phyloP scores from a whole-genome alignment of 352 stramenopile species.

The Pythium coloratum region DNA sequence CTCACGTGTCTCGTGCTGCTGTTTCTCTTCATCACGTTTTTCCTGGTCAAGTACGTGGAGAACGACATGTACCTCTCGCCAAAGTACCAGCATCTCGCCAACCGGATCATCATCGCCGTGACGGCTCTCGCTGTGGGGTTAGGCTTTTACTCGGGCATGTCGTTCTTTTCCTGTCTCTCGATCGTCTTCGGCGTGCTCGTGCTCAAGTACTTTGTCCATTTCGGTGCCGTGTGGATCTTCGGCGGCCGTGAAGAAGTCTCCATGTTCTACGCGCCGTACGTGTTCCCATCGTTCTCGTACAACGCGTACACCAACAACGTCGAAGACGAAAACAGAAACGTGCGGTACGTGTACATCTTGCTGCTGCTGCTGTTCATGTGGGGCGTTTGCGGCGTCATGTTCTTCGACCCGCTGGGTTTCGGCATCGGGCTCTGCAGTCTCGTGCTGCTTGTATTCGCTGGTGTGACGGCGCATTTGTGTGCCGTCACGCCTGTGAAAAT shows the following conservation, averaged over 20 bases:
- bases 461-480: conserved; percentile 76
- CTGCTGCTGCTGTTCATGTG: conserved; percentile 80
- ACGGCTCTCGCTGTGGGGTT: conserved; percentile 44
- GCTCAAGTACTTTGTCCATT: conserved; percentile 70
- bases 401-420: conserved; percentile 88
- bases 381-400: conserved; percentile 87
- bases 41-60: conserved; percentile 81
- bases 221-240: conserved; percentile 62
- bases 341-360: conserved; percentile 64
- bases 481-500: conserved; percentile 87
- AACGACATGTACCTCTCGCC: conserved; percentile 83
- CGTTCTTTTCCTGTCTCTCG: conserved; percentile 85
- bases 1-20: conserved; percentile 61
- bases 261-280: conserved; percentile 84
- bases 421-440: conserved; percentile 88
- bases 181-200: conserved; percentile 84
- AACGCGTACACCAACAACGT: conserved; percentile 91
- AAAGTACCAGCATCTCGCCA: conserved; percentile 53
- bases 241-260: conserved; percentile 51
- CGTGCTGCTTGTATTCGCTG: conserved; percentile 73
- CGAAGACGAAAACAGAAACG: conserved; percentile 78
- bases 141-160: conserved; percentile 48
- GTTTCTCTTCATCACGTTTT: conserved; percentile 75
- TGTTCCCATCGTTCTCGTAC: conserved; percentile 92
- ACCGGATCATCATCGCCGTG: conserved; percentile 36